These are phyloP conservation scores for Aspergillus ochraceus DNA, from an alignment of 2,329 filamentous ascomycete species.

Conservation along the genomic window DNA sequence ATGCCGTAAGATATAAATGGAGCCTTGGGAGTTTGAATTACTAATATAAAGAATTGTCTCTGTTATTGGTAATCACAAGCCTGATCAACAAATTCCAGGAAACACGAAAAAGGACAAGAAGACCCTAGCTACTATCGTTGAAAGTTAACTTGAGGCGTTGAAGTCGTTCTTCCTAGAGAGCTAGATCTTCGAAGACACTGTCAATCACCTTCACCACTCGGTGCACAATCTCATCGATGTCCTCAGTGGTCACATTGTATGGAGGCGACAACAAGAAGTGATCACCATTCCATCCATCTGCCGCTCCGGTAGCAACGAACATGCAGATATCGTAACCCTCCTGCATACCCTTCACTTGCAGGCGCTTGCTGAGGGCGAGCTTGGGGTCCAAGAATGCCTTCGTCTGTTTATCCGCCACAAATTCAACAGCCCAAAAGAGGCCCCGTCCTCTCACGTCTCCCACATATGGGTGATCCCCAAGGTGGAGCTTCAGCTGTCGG, in stretches of 20 bases:
- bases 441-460: conserved; percentile 57
- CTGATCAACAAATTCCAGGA: too few species aligned
- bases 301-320: conserved; percentile 6
- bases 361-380: conserved; percentile 1
- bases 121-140: too few species aligned
- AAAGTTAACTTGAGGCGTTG: too few species aligned
- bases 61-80: too few species aligned
- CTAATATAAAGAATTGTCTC: too few species aligned
- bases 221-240: conserved; percentile 3
- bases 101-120: too few species aligned
- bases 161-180: background rate
- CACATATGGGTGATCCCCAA: conserved; percentile 41
- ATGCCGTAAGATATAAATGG: too few species aligned
- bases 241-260: background rate
- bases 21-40: too few species aligned
- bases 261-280: conserved; percentile 22
- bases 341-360: conserved; percentile 8
- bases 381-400: conserved; percentile 9
- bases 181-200: conserved; percentile 5
- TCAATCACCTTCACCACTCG: background rate
- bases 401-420: conserved; percentile 8
- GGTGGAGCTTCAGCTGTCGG: conserved; percentile 4
- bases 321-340: conserved; percentile 5
- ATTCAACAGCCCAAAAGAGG: conserved; percentile 52
- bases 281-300: conserved; percentile 45